Conservation (phyloP, 2,329 filamentous ascomycete species). For the Hyphodiscus sp. region DNA sequence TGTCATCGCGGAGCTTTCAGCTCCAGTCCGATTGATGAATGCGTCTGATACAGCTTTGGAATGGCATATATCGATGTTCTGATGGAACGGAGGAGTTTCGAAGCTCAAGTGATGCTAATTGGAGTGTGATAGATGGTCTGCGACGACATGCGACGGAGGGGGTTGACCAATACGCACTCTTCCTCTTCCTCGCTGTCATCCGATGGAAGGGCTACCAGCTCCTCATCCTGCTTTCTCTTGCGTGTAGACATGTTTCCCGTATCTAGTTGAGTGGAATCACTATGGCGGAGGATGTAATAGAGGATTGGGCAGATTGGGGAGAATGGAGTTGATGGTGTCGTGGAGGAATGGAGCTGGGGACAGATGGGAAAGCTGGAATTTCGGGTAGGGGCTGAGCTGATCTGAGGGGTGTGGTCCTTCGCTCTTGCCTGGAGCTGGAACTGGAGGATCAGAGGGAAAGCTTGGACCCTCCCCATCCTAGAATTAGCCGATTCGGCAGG, state of each 20-base stretch:
- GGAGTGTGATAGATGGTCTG: neutral
- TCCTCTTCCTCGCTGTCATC: constrained; percentile 14
- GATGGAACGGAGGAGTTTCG: neutral
- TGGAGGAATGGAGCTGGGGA: neutral
- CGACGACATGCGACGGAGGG: neutral
- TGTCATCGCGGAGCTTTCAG: neutral
- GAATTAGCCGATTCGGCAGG: neutral
- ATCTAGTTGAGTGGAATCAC: neutral
- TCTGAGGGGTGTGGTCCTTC: neutral
- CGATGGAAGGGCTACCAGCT: constrained; percentile 12
- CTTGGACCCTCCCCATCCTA: neutral
- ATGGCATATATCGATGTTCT: neutral
- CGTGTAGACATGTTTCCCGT: constrained; percentile 12
- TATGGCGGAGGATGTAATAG: neutral
- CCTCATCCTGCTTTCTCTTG: constrained; percentile 15
- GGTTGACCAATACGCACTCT: constrained; percentile 4
- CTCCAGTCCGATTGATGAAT: neutral
- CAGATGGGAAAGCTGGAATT: neutral
- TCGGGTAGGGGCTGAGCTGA: neutral
- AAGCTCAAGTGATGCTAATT: neutral
- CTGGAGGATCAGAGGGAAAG: too few relatives aligned
- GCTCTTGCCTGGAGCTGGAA: neutral
- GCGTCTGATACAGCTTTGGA: neutral
- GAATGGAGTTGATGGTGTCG: too few relatives aligned
- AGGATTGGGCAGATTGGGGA: neutral